A percentile compares a stretch with the other conserved stretches of the same genome.
Evolutionary conservation across 805 yeast genomes (phyloP).

Genomic region (Saturnispora hagleri): DNA sequence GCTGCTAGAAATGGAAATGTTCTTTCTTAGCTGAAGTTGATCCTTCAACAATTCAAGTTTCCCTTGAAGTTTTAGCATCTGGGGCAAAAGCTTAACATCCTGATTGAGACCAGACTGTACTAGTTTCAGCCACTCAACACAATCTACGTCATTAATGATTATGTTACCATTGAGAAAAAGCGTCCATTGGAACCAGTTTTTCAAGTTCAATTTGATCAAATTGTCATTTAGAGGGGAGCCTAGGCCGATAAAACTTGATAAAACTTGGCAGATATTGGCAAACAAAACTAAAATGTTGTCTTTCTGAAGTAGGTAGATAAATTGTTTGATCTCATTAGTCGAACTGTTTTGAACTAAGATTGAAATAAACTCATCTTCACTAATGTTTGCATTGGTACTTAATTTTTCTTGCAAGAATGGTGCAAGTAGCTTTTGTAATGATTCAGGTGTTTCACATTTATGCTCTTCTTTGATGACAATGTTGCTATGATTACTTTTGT

Average conservation of each 20-base stretch:
- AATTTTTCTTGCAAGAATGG: constrained; percentile 15
- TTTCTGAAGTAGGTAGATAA: constrained; percentile 46
- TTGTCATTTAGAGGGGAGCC: background rate
- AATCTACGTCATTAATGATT: constrained; percentile 41
- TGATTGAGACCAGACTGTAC: constrained; percentile 49
- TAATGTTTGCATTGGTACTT: constrained; percentile 18
- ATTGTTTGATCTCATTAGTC: constrained; percentile 38
- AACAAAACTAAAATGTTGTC: constrained; percentile 35
- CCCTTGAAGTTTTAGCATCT: constrained; percentile 75
- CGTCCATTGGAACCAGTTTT: constrained; percentile 74
- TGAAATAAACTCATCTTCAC: constrained; percentile 21
- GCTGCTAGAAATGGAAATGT: constrained; percentile 10
- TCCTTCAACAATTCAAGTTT: constrained; percentile 66
- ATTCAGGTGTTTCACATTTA: constrained; percentile 19
- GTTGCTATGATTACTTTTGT: background rate
- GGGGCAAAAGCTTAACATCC: constrained; percentile 51
- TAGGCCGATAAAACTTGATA: constrained; percentile 30
- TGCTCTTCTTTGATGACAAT: constrained; percentile 11
- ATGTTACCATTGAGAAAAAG: constrained; percentile 63
- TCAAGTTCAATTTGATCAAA: constrained; percentile 3
- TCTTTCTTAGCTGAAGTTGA: constrained; percentile 58
- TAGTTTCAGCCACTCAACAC: constrained; percentile 45
- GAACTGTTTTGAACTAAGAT: constrained; percentile 21
- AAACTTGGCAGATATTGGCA: constrained; percentile 36
- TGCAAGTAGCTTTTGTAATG: constrained; percentile 17